Conservation (phyloP, 768 basidiomycete species). For the Chalciporus piperatus region DNA sequence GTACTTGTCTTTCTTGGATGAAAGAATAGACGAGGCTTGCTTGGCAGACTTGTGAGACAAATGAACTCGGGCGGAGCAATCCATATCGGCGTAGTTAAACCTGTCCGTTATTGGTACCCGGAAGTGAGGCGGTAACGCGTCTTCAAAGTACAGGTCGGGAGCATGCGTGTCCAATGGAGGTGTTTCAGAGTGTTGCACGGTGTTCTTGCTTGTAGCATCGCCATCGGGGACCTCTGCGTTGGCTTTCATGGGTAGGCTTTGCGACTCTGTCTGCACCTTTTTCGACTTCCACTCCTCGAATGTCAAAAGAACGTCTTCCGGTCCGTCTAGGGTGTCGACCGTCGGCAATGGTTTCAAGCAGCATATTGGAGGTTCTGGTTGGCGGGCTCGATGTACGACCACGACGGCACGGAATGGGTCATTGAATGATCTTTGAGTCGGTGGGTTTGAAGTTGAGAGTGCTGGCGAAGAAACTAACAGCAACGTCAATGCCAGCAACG, state of each 20-base stretch:
- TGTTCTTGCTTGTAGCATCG: neutral
- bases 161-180: constrained; percentile 8
- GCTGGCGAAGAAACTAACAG: constrained; percentile 35
- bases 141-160: constrained; percentile 15
- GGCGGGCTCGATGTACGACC: constrained; percentile 40
- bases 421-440: constrained; percentile 40
- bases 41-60: constrained; percentile 78
- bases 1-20: constrained; percentile 88
- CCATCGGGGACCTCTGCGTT: constrained; percentile 6
- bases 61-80: constrained; percentile 93
- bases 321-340: constrained; percentile 39
- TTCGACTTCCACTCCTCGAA: constrained; percentile 90
- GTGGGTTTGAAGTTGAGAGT: constrained; percentile 26
- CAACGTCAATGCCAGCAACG: constrained; percentile 33
- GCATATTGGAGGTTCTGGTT: constrained; percentile 60
- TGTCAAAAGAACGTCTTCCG: constrained; percentile 65
- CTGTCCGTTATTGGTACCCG: constrained; percentile 77
- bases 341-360: constrained; percentile 54
- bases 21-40: constrained; percentile 78
- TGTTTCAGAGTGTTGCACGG: constrained; percentile 3
- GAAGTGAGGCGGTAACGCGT: constrained; percentile 54
- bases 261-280: constrained; percentile 43
- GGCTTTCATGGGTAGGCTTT: constrained; percentile 19
- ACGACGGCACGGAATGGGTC: constrained; percentile 63
- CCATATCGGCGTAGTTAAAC: constrained; percentile 91